These are phyloP conservation scores for Botrytis aclada DNA, from an alignment of 2,329 filamentous ascomycete genomes.

Conservation along the genomic window DNA sequence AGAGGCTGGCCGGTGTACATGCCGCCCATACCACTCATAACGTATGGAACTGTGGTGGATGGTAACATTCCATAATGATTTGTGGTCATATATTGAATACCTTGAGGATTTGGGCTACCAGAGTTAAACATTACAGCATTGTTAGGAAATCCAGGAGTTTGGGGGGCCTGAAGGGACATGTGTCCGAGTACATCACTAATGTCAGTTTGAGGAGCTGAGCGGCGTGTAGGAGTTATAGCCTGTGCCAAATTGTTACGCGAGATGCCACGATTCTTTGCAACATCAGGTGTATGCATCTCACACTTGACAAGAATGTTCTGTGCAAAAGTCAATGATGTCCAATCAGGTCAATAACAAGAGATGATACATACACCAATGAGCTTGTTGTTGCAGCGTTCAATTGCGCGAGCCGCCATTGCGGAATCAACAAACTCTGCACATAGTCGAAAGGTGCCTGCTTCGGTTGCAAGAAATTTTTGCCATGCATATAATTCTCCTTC, in stretches of 20 bases:
- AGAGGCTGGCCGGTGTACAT: slow-evolving; percentile 20
- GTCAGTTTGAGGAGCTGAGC: slow-evolving; percentile 7
- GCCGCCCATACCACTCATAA: slow-evolving; percentile 7
- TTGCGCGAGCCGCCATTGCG: slow-evolving; percentile 43
- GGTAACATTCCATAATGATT: slow-evolving; percentile 13
- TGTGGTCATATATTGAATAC: slow-evolving; percentile 18
- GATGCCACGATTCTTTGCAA: slow-evolving; percentile 1
- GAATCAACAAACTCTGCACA: slow-evolving; percentile 54
- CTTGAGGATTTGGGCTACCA: slow-evolving; percentile 16
- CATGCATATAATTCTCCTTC: slow-evolving; percentile 55
- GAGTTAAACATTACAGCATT: slow-evolving; percentile 10
- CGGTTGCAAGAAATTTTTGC: slow-evolving; percentile 41
- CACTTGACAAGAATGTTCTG: slow-evolving; percentile 21
- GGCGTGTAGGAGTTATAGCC: slow-evolving; percentile 21
- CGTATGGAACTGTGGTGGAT: slow-evolving; percentile 14
- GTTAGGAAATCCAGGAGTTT: slow-evolving; percentile 17
- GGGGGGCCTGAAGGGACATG: slow-evolving; percentile 18
- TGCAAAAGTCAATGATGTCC: slow-evolving; percentile 1
- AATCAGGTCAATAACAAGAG: not conserved
- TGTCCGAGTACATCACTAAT: slow-evolving; percentile 16
- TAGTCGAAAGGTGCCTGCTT: slow-evolving; percentile 46
- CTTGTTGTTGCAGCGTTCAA: slow-evolving; percentile 42
- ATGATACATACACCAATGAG: slow-evolving; percentile 25
- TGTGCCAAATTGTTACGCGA: slow-evolving; percentile 1
- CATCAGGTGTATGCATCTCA: slow-evolving; percentile 21